Base-by-base conservation (phyloP, 2,329 filamentous ascomycete genomes). In the Fonsecaea nubica region DNA sequence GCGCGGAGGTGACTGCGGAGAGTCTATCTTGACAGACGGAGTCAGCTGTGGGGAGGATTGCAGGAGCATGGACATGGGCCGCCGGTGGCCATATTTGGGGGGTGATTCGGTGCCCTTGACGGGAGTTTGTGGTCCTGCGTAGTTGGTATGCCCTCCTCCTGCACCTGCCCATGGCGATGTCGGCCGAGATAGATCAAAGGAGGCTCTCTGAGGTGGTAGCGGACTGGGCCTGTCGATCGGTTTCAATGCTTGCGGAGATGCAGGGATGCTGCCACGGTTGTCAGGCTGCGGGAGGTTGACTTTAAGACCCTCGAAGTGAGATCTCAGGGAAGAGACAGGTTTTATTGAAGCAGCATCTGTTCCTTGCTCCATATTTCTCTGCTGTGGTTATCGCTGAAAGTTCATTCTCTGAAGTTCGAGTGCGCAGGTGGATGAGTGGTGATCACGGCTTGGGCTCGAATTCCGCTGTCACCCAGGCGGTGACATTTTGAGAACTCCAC, bases 51-150 rank as follows among this genome's bases (percentile, higher is more conserved):
- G 76, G 13, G 79, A 77, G 4, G 79, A 77, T 38, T 77, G 76
- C 36, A 81, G 66, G 64, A 74, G 76, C 79, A 82, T 78, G 15
- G 80, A 82, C 68, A 80, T 75, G n/a, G 80, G 80, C 50, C 80
- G 75, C 61, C 75, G 87, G 89, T 74, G 86, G 88, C 74, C 89
- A 85, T 77, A 82, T 86, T 66, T 88, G 85, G 74, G 78, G 86
- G 69, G 87, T 86, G 78, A 80, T 21, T 74, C 76, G 52, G 73
- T 71, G 30, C 76, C 74, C 12, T 74, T 60, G 6, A 64, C 38
- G n/a, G 62, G 57, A n/a, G 76, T 77, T 12, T 62, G 62, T 48
- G 68, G 72, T 7, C 62, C 71, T 72, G 62, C 64, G 59, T 63
- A 59, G 68, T 13, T 72, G 72, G 6, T 65, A 66, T 56, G 68